Evolutionary conservation across 495 filamentous ascomycete species (phyloP), one percentile per base, ranked within the genome.

Genomic region (Podospora didyma): DNA sequence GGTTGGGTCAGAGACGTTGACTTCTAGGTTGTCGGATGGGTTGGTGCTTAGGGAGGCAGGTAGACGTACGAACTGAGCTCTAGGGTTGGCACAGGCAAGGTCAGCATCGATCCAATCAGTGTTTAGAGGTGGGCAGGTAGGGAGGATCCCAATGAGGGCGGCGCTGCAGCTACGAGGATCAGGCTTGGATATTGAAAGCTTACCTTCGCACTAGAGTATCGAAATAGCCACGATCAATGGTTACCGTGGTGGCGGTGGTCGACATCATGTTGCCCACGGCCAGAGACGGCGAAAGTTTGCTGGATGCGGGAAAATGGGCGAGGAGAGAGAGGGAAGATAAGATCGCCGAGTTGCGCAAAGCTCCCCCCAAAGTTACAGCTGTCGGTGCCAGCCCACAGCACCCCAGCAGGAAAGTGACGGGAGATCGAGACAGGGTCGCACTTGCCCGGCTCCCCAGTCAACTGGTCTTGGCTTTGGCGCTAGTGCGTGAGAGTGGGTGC

Each of bases 161-260:
- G 26, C 26, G 26, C 26, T 31, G 26, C 26, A 31, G 26, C 26
- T 31, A 31, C 26, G 26, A 31, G 26, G 26, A 31, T 31, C 26
- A 9, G 26, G 26, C 9, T 3, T 31, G 26, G 26, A 31, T 12
- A 46, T 4, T 42, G 14, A 1, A 10, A 12, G 56, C 72, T 64
- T 60, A 79, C 81, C 78, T 76, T 58, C 77, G 76, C 17, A 82
- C 49, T 41, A 82, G 65, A 48, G 75, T 74, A 58, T 83, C 76
- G 50, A 80, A 79, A 67, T 83, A 79, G 9, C 62, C 69, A 51
- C 75, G 78, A 46, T 79, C 77, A 50, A 81, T 69, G 14, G 79
- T 82, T 28, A 84, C 74, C 59, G 74, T 74, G 37, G 62, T 10
- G 14, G 61, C 54, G 56, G 58, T 60, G 52, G 12, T 37, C 2